Percentiles rank a stretch among this genome's conserved stretches.
Evolutionary conservation across 805 yeast species (phyloP).

Genomic region (Saccharomycopsis schoenii): DNA sequence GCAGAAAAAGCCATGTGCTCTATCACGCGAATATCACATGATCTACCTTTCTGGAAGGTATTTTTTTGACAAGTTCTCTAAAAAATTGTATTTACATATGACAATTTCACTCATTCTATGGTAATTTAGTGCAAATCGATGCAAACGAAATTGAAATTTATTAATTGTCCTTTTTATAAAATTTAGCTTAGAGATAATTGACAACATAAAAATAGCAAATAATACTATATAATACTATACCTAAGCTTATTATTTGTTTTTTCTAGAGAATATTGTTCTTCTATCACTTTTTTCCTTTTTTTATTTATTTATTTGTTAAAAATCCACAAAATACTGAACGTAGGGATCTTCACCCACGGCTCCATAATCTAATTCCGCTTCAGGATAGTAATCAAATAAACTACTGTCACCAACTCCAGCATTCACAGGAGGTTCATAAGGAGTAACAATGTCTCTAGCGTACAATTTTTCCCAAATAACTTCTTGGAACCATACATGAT

Average conservation of each 20-base stretch:
- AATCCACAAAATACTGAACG: constrained; percentile 49
- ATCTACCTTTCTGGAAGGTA: background rate
- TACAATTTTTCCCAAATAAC: constrained; percentile 87
- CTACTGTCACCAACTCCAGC: constrained; percentile 92
- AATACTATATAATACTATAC: no score
- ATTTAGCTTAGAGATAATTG: no score
- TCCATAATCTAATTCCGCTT: constrained; percentile 84
- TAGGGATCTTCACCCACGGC: constrained; percentile 61
- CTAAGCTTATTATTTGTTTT: no score
- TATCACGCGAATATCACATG: background rate
- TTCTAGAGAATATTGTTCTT: background rate
- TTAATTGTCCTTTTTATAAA: no score
- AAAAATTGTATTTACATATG: no score
- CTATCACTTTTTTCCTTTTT: background rate
- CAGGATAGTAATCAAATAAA: constrained; percentile 73
- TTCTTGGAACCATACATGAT: constrained; percentile 86
- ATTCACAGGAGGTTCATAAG: constrained; percentile 92
- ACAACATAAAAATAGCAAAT: no score
- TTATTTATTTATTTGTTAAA: constrained; percentile 25
- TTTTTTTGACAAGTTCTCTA: background rate
- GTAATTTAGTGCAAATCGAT: no score
- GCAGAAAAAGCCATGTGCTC: no score
- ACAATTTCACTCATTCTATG: no score
- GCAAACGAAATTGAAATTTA: no score
- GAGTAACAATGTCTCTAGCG: constrained; percentile 84